Percentiles rank a stretch among this genome's conserved stretches.
Evolutionary conservation across 495 filamentous ascomycete genomes (phyloP).

Genomic region (Penicillium psychrofluorescens): DNA sequence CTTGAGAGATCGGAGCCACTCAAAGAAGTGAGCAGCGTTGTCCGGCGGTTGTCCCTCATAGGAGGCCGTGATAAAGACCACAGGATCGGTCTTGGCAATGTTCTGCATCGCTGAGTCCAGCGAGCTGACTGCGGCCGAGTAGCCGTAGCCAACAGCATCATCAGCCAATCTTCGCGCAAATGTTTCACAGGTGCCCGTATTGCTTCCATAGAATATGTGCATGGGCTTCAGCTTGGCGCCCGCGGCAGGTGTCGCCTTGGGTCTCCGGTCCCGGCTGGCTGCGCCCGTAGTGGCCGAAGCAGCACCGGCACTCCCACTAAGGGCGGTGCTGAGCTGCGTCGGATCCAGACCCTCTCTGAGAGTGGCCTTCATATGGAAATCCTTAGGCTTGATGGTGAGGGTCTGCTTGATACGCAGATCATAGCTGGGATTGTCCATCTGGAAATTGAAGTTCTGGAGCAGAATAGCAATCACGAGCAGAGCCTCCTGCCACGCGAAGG

Average conservation of each 20-base stretch:
- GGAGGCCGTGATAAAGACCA: slow-evolving; percentile 60
- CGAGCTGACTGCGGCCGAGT: slow-evolving; percentile 42
- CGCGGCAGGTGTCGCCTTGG: slow-evolving; percentile 6
- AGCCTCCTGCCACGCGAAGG: slow-evolving; percentile 62
- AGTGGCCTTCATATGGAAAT: slow-evolving; percentile 60
- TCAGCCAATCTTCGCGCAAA: slow-evolving; percentile 57
- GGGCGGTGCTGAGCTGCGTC: slow-evolving; percentile 45
- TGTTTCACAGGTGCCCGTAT: slow-evolving; percentile 68
- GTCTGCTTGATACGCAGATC: slow-evolving; percentile 57
- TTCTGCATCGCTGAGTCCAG: slow-evolving; percentile 57
- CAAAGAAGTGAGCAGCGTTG: slow-evolving; percentile 62
- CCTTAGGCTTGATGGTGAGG: slow-evolving; percentile 69
- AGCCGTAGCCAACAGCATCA: slow-evolving; percentile 52
- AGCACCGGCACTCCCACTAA: slow-evolving; percentile 23
- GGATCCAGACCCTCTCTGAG: slow-evolving; percentile 52
- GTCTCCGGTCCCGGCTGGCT: slow-evolving; percentile 14
- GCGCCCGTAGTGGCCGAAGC: slow-evolving; percentile 5
- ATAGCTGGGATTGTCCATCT: slow-evolving; percentile 49
- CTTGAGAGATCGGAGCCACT: slow-evolving; percentile 53
- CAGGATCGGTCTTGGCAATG: slow-evolving; percentile 53
- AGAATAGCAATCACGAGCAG: slow-evolving; percentile 47
- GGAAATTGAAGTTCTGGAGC: slow-evolving; percentile 56
- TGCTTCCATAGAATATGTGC: slow-evolving; percentile 65
- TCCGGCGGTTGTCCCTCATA: slow-evolving; percentile 74
- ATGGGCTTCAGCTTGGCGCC: slow-evolving; percentile 36